Evolutionary conservation across 352 stramenopile genomes (phyloP).

Genomic region (Thalassiosira pacifica): DNA sequence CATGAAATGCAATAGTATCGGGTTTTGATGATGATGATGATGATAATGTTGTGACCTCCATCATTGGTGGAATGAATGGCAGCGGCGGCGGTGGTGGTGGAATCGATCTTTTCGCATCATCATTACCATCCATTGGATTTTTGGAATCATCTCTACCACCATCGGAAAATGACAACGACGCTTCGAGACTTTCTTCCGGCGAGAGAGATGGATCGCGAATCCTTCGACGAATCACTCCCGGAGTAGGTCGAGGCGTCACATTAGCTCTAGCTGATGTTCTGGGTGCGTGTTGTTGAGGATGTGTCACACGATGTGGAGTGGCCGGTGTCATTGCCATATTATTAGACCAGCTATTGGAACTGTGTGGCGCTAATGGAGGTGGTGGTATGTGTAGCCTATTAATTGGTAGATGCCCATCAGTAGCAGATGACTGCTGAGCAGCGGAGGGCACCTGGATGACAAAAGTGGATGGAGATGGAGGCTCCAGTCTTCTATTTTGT

Average conservation of each 20-base stretch:
- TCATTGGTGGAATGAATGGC: constrained; percentile 14
- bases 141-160: too few species aligned
- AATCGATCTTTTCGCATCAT: not conserved
- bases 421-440: constrained; percentile 11
- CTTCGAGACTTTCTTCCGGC: constrained; percentile 29
- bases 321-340: not conserved
- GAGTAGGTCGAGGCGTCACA: constrained; percentile 35
- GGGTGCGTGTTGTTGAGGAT: not conserved
- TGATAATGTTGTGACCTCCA: too few species aligned
- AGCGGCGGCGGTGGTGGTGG: not conserved
- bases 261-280: not conserved
- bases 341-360: constrained; percentile 1
- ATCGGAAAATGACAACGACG: not conserved
- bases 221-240: constrained; percentile 60
- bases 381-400: constrained; percentile 9
- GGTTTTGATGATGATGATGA: too few species aligned
- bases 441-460: constrained; percentile 23
- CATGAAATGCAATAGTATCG: not conserved
- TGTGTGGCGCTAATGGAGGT: constrained; percentile 4
- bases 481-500: not conserved
- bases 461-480: constrained; percentile 37
- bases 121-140: too few species aligned
- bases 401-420: too few species aligned
- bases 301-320: not conserved
- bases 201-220: constrained; percentile 55